phyloP scores from a whole-genome alignment of 768 basidiomycete genomes.

The Collybia mongolica region DNA sequence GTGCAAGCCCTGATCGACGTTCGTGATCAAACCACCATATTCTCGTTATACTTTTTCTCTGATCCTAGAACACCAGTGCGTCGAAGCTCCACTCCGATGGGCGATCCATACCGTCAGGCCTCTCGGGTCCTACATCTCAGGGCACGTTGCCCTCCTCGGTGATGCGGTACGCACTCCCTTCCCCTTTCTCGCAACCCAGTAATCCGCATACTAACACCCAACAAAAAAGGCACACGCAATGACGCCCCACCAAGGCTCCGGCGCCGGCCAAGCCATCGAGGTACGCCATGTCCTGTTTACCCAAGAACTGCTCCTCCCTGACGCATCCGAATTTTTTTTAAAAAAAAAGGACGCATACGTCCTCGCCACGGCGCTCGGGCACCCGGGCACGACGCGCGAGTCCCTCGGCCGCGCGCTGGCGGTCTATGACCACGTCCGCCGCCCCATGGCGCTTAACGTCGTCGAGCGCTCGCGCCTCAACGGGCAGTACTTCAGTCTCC shows the following conservation, averaged over 20 bases:
- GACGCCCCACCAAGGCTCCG: conserved; percentile 46
- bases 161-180: conserved; percentile 37
- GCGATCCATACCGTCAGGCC: conserved; percentile 38
- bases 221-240: conserved; percentile 44
- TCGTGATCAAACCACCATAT: conserved; percentile 16
- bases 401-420: conserved; percentile 38
- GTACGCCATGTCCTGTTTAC: conserved; percentile 15
- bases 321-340: too few species aligned
- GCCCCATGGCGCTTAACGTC: conserved; percentile 41
- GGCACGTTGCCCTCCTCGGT: conserved; percentile 43
- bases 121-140: conserved; percentile 35
- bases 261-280: conserved; percentile 49
- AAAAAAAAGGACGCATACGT: conserved; percentile 59
- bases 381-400: conserved; percentile 35
- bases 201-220: neutral
- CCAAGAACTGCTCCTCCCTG: neutral
- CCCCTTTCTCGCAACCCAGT: neutral
- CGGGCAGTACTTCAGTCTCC: conserved; percentile 40
- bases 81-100: conserved; percentile 39
- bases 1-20: conserved; percentile 41
- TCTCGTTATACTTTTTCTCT: neutral
- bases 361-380: conserved; percentile 43
- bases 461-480: conserved; percentile 37
- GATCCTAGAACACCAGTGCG: conserved; percentile 21
- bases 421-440: conserved; percentile 51